A percentile compares a stretch with the other conserved stretches of the same genome.
These are phyloP conservation scores for Alternaria sp. DNA, from an alignment of 2,329 filamentous ascomycete species.

Conservation along the genomic window DNA sequence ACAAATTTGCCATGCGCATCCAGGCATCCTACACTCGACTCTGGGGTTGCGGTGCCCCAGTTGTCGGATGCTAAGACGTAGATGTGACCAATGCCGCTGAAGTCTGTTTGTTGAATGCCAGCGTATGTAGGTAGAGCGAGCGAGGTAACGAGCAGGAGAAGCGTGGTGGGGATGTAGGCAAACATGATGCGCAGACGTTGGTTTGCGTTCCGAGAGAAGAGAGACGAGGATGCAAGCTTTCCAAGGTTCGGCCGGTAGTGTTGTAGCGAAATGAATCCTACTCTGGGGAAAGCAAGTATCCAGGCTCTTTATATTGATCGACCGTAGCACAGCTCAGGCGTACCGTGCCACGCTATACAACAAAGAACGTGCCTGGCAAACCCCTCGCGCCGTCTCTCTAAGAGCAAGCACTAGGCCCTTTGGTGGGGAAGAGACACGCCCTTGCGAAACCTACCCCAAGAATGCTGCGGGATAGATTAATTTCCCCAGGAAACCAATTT, in stretches of 20 bases:
- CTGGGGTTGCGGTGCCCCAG: constrained; percentile 31
- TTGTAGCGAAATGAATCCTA: not conserved
- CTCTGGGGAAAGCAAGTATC: not conserved
- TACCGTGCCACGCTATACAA: not conserved
- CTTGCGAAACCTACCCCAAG: not conserved
- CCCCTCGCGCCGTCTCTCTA: not conserved
- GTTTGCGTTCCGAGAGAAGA: not conserved
- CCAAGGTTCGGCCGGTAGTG: not conserved
- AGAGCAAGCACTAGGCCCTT: not conserved
- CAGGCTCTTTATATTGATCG: not conserved
- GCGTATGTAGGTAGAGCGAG: constrained; percentile 20
- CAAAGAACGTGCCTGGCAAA: not conserved
- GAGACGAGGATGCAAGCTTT: not conserved
- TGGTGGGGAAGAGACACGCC: not conserved
- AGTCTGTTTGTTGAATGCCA: constrained; percentile 32
- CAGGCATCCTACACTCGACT: constrained; percentile 38
- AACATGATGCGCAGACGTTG: constrained; percentile 8
- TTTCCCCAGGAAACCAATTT: constrained; percentile 5
- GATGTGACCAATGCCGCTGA: constrained; percentile 39
- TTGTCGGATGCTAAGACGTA: constrained; percentile 37
- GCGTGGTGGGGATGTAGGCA: constrained; percentile 8
- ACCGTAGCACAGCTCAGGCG: not conserved
- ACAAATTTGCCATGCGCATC: constrained; percentile 33
- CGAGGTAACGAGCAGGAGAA: constrained; percentile 10
- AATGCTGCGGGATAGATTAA: constrained; percentile 1